Evolutionary conservation across 495 filamentous ascomycete species (phyloP), one percentile per base, ranked within the genome.

Genomic region (Hyaloscypha bicolor): DNA sequence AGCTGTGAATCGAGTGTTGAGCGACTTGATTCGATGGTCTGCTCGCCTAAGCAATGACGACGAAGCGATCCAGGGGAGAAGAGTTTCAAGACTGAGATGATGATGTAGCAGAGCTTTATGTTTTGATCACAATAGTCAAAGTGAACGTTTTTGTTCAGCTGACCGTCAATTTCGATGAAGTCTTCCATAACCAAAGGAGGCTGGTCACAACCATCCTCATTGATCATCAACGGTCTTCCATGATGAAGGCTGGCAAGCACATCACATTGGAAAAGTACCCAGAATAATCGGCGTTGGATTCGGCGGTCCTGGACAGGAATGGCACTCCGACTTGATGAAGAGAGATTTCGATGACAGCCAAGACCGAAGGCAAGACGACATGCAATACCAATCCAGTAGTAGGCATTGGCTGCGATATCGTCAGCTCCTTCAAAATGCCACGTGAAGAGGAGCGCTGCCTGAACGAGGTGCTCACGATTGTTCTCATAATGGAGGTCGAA

Each of bases 221-320:
- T 81, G 80, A 33, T 37, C 33, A 37, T 37, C 33, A 37, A 9
- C 33, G 82, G 82, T 39, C 82, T 76, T 51, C 82, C 82, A 71
- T 83, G 80, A 35, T 79, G 80, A n/a, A 83, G 71, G 35, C 80
- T 80, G 1, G 82, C 75, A 74, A 82, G 75, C 31, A 83, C 78
- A 69, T 85, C 82, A 52, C 79, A 81, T 64, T 83, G 81, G 11
- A 67, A 42, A 14, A 67, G 39, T 33, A 52, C 61, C 64, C 64
- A 67, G 56, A 56, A 67, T 19, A 62, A 31, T 4, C 64, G 56
- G 3, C 58, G 37, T 14, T 29, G 53, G 9, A 60, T 48, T 25
- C 64, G 37, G 2, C 22, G 22, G 39, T 67, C 64, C 3, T 29
- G 9, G 2, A 52, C 74, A 14, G 77, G 77, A 59, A 84, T 82